These are phyloP conservation scores for Coemansia sp. DNA, from an alignment of 192 early-diverging fungal genomes.

Conservation along the genomic window DNA sequence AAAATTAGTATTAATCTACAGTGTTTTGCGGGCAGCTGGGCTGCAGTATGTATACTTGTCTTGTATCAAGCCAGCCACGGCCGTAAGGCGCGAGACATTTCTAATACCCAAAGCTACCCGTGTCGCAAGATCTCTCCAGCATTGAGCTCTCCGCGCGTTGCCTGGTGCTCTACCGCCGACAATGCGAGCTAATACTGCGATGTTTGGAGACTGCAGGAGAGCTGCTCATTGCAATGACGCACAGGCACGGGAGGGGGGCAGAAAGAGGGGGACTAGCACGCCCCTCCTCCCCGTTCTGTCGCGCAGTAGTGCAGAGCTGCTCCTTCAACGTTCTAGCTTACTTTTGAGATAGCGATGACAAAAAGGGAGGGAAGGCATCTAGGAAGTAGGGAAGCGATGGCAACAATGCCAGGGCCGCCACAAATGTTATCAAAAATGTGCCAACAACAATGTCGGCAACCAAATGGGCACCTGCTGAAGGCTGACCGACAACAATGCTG, in stretches of 20 bases:
- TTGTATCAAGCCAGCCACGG: not conserved
- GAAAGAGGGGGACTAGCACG: not conserved
- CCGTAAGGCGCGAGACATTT: not conserved
- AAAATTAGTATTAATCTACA: not conserved
- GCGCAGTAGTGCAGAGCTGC: not conserved
- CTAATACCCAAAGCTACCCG: not conserved
- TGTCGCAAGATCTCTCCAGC: not conserved
- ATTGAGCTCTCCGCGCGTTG: not conserved
- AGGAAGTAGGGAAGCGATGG: not conserved
- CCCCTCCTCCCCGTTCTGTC: not conserved
- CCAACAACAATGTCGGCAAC: not conserved
- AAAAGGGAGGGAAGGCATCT: not conserved
- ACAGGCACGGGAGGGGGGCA: not conserved
- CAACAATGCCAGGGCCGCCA: constrained; percentile 1
- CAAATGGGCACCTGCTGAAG: not conserved
- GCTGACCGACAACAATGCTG: not conserved
- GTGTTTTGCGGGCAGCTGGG: not conserved
- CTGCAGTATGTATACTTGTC: not conserved
- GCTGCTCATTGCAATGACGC: not conserved
- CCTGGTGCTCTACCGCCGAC: not conserved
- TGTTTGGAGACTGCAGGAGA: not conserved
- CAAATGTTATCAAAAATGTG: not conserved
- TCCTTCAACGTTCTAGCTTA: not conserved
- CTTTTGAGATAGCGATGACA: not conserved
- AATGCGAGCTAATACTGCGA: not conserved